Conservation (phyloP, 495 filamentous ascomycete genomes). For the Ramalina intermedia region DNA sequence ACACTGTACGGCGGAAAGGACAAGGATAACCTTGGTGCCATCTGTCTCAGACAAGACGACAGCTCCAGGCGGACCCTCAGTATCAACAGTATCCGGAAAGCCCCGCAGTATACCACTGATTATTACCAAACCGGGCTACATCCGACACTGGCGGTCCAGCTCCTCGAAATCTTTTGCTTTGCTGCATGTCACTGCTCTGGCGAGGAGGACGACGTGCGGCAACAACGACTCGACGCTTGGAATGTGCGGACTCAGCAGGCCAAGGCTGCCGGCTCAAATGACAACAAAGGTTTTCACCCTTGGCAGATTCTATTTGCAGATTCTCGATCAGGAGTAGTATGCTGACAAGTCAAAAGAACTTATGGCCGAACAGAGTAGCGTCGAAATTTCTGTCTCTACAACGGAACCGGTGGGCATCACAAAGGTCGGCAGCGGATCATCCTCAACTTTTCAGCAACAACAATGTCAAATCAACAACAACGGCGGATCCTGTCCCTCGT, state of each 20-base stretch:
- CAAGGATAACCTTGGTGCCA: neutral
- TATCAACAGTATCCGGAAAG: slow-evolving; percentile 1
- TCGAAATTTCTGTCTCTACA: neutral
- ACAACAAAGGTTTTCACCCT: neutral
- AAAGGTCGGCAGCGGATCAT: neutral
- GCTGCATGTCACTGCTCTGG: neutral
- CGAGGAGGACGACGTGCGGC: neutral
- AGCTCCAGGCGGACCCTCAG: neutral
- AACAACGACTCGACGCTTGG: neutral
- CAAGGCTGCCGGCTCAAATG: neutral
- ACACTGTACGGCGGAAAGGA: neutral
- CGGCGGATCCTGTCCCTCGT: neutral
- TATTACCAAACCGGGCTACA: neutral
- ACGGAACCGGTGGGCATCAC: neutral
- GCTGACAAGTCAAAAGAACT: neutral
- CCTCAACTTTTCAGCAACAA: neutral
- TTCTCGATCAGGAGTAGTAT: neutral
- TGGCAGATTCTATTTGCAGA: no score
- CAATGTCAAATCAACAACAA: neutral
- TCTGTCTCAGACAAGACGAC: neutral
- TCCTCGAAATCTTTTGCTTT: neutral
- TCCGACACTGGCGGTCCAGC: neutral
- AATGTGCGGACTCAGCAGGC: neutral
- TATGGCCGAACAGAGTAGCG: neutral
- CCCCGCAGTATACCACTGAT: neutral